Conservation (phyloP, 73 alveolate species). For the Urostyla sp. region DNA sequence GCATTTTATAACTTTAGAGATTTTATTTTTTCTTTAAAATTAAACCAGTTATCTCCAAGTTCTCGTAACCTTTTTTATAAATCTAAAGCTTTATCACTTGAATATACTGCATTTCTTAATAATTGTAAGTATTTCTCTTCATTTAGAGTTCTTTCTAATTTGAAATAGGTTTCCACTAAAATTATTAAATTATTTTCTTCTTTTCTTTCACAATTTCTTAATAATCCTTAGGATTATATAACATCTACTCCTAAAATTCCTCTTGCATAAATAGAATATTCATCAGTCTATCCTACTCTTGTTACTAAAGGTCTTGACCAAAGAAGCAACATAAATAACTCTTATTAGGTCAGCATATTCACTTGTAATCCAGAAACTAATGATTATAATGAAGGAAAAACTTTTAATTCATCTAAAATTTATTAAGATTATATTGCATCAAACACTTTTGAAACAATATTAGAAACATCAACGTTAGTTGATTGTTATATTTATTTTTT, state of each 20-base stretch:
- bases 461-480: not conserved
- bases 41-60: slow-evolving; percentile 61
- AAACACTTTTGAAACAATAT: no score
- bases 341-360: slow-evolving; percentile 36
- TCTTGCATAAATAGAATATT: slow-evolving; percentile 45
- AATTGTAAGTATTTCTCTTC: slow-evolving; percentile 9
- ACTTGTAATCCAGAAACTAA: slow-evolving; percentile 13
- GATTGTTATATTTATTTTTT: not conserved
- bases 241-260: slow-evolving; percentile 55
- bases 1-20: slow-evolving; percentile 39
- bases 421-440: no score
- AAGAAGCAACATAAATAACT: slow-evolving; percentile 8
- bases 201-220: slow-evolving; percentile 21
- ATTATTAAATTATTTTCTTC: slow-evolving; percentile 36
- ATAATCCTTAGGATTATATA: slow-evolving; percentile 50
- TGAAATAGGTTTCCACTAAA: slow-evolving; percentile 48
- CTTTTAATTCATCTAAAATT: slow-evolving; percentile 6
- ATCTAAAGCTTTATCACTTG: slow-evolving; percentile 45
- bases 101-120: slow-evolving; percentile 55
- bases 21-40: slow-evolving; percentile 45
- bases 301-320: slow-evolving; percentile 66
- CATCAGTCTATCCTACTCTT: slow-evolving; percentile 23
- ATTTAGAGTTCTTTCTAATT: not conserved
- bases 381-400: not conserved
- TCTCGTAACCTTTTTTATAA: not conserved